Conservation (phyloP, 1,284 basidiomycete genomes). For the Ganoderma sinense region DNA sequence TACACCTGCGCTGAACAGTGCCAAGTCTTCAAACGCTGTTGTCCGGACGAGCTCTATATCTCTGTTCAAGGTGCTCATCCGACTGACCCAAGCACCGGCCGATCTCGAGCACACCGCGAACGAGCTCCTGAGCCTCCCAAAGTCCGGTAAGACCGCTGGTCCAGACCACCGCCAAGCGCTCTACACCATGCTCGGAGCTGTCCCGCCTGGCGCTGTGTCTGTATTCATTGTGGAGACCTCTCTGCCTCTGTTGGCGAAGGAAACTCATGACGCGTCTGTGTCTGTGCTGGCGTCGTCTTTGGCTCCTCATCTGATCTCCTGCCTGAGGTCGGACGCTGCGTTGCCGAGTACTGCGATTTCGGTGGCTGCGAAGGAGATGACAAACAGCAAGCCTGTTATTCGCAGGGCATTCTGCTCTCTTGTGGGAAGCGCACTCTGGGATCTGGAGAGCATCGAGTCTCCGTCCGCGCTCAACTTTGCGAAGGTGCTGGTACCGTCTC, state of each 20-base stretch:
- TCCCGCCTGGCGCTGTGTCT: constrained; percentile 64
- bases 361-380: constrained; percentile 76
- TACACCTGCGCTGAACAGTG: constrained; percentile 68
- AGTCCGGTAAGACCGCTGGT: constrained; percentile 84
- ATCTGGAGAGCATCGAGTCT: constrained; percentile 43
- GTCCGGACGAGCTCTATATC: constrained; percentile 67
- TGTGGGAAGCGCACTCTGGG: constrained; percentile 46
- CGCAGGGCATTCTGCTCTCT: constrained; percentile 47
- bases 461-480: constrained; percentile 56
- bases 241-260: constrained; percentile 76
- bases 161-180: constrained; percentile 87
- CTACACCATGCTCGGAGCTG: constrained; percentile 74
- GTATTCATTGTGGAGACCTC: constrained; percentile 59
- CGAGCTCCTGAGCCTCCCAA: constrained; percentile 78
- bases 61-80: constrained; percentile 68
- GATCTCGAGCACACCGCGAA: constrained; percentile 56
- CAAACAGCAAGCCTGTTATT: constrained; percentile 49
- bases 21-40: constrained; percentile 80
- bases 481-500: constrained; percentile 59
- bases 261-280: constrained; percentile 75
- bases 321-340: constrained; percentile 52
- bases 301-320: constrained; percentile 62
- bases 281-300: constrained; percentile 63
- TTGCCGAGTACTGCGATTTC: constrained; percentile 53
- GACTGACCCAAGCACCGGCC: constrained; percentile 41